phyloP scores from a whole-genome alignment of 2,329 filamentous ascomycete genomes.

The Diaporthe australafricana region DNA sequence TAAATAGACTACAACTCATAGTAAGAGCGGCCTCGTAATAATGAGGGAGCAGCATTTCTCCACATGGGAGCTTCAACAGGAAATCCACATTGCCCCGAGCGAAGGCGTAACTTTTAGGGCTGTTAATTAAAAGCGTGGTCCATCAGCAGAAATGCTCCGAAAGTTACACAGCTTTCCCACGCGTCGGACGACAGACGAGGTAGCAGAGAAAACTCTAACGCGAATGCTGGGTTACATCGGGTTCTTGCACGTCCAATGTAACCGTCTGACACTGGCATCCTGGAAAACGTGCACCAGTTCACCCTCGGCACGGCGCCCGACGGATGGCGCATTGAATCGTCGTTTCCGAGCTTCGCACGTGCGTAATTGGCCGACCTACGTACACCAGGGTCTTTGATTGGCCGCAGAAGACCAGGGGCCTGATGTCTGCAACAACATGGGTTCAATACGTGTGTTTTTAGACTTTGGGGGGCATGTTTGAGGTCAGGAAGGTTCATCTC shows the following conservation, averaged over 20 bases:
- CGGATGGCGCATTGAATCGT: background rate
- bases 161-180: background rate
- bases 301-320: background rate
- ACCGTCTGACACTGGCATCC: slow-evolving; percentile 6
- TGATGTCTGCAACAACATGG: background rate
- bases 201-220: background rate
- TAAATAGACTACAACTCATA: background rate
- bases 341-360: background rate
- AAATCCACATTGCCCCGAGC: too few species aligned
- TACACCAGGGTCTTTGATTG: background rate
- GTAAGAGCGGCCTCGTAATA: background rate
- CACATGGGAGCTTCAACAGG: too few species aligned
- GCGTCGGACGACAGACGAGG: background rate
- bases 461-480: background rate
- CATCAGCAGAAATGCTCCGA: background rate
- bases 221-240: background rate
- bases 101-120: too few species aligned
- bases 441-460: background rate
- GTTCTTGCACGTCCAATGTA: background rate
- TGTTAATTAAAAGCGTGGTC: too few species aligned
- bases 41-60: background rate
- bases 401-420: background rate
- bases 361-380: background rate
- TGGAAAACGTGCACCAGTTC: background rate
- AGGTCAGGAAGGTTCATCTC: background rate